A percentile compares a stretch with the other conserved stretches of the same genome.
Conservation (phyloP, 305 asterid species). For the Solanum aculeatissimum region DNA sequence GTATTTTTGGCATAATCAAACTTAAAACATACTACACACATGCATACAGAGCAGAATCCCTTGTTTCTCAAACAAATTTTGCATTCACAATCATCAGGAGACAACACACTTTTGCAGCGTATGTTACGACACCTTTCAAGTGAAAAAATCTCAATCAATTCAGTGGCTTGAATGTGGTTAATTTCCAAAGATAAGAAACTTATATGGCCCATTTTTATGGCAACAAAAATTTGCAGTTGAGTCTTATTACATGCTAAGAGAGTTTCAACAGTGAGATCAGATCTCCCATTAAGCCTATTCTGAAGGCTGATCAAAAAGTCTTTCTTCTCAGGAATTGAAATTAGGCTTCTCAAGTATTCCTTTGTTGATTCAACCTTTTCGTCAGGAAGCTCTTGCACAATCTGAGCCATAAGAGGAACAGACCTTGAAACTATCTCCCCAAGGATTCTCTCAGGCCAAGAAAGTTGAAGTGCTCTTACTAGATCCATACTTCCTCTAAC, state of each 20-base stretch:
- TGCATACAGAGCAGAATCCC: conserved; percentile 87
- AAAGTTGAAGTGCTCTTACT: conserved; percentile 23
- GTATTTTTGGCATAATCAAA: conserved; percentile 72
- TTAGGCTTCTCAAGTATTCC: conserved; percentile 45
- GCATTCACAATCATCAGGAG: conserved; percentile 79
- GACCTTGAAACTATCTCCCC: conserved; percentile 62
- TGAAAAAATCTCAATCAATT: conserved; percentile 66
- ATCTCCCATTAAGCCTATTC: conserved; percentile 60
- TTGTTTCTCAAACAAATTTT: conserved; percentile 63
- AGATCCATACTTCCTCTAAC: conserved; percentile 36
- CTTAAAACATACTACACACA: conserved; percentile 83
- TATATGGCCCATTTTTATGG: conserved; percentile 52
- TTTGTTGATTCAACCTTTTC: conserved; percentile 51
- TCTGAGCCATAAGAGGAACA: conserved; percentile 51
- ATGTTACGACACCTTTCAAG: conserved; percentile 71
- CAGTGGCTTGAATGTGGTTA: conserved; percentile 26
- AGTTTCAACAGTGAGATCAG: conserved; percentile 57
- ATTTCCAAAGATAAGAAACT: conserved; percentile 39
- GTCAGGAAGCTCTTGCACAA: conserved; percentile 56
- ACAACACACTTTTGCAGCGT: conserved; percentile 51
- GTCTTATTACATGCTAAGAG: conserved; percentile 59
- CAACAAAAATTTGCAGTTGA: conserved; percentile 64
- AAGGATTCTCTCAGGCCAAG: conserved; percentile 56
- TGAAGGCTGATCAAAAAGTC: conserved; percentile 52
- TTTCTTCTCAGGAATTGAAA: conserved; percentile 41